Percentiles rank a stretch among this genome's conserved stretches.
Conservation (phyloP, 176 grass and related monocot species). For the Lolium rigidum region DNA sequence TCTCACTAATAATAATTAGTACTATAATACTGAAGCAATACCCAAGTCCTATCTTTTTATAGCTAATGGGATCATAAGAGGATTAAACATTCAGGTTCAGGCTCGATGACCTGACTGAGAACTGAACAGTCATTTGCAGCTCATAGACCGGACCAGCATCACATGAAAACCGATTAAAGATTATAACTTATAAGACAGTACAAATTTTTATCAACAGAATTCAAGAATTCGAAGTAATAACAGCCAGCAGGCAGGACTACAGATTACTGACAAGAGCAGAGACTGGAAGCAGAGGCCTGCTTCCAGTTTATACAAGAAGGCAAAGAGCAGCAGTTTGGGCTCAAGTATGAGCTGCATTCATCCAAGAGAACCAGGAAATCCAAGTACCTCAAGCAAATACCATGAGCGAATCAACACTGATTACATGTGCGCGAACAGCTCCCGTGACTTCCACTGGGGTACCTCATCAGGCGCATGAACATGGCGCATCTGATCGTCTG, state of each 20-base stretch:
- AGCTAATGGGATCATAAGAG: conserved; percentile 1
- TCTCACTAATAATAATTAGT: background rate
- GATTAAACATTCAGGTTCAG: conserved; percentile 5
- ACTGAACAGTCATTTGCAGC: conserved; percentile 2
- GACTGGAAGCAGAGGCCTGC: background rate
- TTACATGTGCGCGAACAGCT: background rate
- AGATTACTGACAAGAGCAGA: background rate
- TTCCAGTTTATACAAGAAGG: background rate
- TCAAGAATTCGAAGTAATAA: background rate
- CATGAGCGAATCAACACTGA: background rate
- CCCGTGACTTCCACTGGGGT: background rate
- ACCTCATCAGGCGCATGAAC: background rate
- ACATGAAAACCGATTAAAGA: background rate
- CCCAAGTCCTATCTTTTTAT: background rate
- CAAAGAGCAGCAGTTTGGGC: conserved; percentile 1
- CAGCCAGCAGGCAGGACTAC: too few species aligned
- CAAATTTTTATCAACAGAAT: conserved; percentile 11
- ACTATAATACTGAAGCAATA: background rate
- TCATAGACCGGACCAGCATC: conserved; percentile 2
- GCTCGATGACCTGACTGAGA: background rate
- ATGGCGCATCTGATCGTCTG: background rate
- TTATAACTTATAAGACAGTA: background rate
- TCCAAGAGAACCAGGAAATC: background rate
- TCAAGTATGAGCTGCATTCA: conserved; percentile 8
- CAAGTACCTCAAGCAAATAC: background rate